phyloP scores from a whole-genome alignment of 2,329 filamentous ascomycete species.

The Epicoccum sorghinum region DNA sequence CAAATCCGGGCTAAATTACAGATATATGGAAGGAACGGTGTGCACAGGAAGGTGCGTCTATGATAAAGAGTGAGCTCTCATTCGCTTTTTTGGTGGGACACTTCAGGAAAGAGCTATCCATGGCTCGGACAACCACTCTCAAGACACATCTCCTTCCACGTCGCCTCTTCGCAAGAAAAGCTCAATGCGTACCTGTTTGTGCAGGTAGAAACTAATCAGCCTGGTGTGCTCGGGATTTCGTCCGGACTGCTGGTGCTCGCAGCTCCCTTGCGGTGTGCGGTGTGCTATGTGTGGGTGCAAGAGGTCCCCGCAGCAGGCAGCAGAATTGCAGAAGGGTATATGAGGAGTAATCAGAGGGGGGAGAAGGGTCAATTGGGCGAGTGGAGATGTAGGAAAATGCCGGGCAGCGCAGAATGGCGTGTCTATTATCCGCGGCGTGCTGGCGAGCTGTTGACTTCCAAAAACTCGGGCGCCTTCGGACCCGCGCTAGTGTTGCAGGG shows the following conservation, averaged over 20 bases:
- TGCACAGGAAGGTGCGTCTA: slow-evolving; percentile 30
- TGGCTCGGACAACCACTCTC: not conserved
- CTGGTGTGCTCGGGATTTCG: slow-evolving; percentile 39
- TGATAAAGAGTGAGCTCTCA: slow-evolving; percentile 23
- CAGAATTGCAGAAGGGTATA: slow-evolving; percentile 16
- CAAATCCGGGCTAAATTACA: slow-evolving; percentile 11
- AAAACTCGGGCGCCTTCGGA: slow-evolving; percentile 28
- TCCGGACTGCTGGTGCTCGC: slow-evolving; percentile 36
- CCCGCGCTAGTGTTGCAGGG: slow-evolving; percentile 13
- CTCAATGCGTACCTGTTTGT: slow-evolving; percentile 27
- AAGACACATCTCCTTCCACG: slow-evolving; percentile 9
- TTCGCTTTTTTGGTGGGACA: slow-evolving; percentile 8
- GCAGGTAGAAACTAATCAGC: slow-evolving; percentile 47
- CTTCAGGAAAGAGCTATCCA: slow-evolving; percentile 14
- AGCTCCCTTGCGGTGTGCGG: slow-evolving; percentile 42
- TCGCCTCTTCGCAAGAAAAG: slow-evolving; percentile 22
- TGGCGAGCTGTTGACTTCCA: slow-evolving; percentile 27
- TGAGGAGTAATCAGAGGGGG: slow-evolving; percentile 18
- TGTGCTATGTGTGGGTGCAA: slow-evolving; percentile 20
- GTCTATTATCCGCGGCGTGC: slow-evolving; percentile 26
- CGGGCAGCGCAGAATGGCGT: slow-evolving; percentile 24
- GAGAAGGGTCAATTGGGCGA: slow-evolving; percentile 25
- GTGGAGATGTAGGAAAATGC: slow-evolving; percentile 23
- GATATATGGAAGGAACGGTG: slow-evolving; percentile 27
- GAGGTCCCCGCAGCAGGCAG: slow-evolving; percentile 20